Evolutionary conservation across 1,284 basidiomycete genomes (phyloP).

Genomic region (Ustilago nuda): DNA sequence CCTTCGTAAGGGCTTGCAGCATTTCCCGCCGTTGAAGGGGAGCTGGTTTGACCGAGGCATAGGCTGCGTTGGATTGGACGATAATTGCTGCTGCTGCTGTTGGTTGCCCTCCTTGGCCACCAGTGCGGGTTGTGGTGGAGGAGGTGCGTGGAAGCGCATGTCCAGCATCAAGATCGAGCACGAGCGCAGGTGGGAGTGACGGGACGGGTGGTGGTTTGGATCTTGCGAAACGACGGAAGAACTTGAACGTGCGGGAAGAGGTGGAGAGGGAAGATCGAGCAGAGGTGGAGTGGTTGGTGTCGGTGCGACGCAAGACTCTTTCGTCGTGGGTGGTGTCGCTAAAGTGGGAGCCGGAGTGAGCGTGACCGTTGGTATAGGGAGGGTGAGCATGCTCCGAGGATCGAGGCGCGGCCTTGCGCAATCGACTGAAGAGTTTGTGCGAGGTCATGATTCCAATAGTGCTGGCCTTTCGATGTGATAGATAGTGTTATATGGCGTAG

Average conservation of each 20-base stretch:
- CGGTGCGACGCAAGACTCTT: conserved; percentile 18
- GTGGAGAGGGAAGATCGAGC: conserved; percentile 24
- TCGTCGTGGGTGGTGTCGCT: conserved; percentile 1
- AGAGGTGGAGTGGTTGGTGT: conserved; percentile 33
- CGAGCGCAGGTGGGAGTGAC: conserved; percentile 39
- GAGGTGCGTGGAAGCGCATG: conserved; percentile 19
- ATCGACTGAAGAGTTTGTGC: conserved; percentile 38
- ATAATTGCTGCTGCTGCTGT: conserved; percentile 42
- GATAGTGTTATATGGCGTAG: neutral
- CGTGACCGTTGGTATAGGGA: neutral
- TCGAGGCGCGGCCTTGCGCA: conserved; percentile 20
- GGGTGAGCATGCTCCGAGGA: no score
- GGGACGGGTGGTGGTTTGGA: conserved; percentile 34
- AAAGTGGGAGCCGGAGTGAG: neutral
- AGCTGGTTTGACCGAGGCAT: conserved; percentile 22
- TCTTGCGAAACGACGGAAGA: conserved; percentile 33
- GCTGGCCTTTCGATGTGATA: neutral
- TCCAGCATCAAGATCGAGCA: conserved; percentile 40
- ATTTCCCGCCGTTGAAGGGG: conserved; percentile 26
- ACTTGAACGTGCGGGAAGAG: conserved; percentile 28
- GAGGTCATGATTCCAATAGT: conserved; percentile 15
- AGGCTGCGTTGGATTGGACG: conserved; percentile 37
- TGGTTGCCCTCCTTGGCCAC: neutral
- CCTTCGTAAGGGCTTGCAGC: conserved; percentile 49
- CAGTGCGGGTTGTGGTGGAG: conserved; percentile 1